phyloP scores from a whole-genome alignment of 106 monocot genomes.

The Vanilla planifolia region DNA sequence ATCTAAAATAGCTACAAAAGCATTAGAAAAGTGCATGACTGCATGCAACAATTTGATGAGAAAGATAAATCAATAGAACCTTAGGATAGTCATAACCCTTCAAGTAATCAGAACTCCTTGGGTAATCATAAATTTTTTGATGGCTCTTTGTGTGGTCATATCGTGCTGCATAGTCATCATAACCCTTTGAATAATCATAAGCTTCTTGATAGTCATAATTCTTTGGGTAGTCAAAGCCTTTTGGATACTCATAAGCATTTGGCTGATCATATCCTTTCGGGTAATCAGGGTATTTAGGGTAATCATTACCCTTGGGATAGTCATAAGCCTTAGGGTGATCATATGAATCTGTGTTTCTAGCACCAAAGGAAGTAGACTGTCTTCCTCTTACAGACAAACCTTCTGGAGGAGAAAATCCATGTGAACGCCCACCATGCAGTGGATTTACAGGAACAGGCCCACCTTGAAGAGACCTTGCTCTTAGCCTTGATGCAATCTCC shows the following conservation, averaged over 20 bases:
- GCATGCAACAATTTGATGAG: neutral
- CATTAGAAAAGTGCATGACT: neutral
- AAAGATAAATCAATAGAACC: slow-evolving; percentile 5
- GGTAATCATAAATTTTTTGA: slow-evolving; percentile 5
- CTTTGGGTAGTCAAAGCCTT: neutral
- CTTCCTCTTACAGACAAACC: slow-evolving; percentile 3
- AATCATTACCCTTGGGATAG: neutral
- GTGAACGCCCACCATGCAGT: neutral
- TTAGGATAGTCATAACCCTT: neutral
- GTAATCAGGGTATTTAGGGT: neutral
- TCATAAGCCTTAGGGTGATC: slow-evolving; percentile 6
- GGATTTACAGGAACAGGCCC: neutral
- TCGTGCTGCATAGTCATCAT: neutral
- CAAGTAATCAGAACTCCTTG: neutral
- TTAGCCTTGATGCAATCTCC: slow-evolving; percentile 6
- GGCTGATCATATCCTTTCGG: slow-evolving; percentile 1
- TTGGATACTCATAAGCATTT: slow-evolving; percentile 2
- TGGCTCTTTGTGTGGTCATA: neutral
- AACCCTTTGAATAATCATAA: slow-evolving; percentile 4
- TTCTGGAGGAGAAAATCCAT: slow-evolving; percentile 6
- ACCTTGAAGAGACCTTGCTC: slow-evolving; percentile 3
- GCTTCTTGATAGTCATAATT: neutral
- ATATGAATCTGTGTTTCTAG: neutral
- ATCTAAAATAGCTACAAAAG: neutral
- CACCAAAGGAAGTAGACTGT: neutral